Evolutionary conservation across 1,284 basidiomycete species (phyloP).

Genomic region (Golubevia sp.): DNA sequence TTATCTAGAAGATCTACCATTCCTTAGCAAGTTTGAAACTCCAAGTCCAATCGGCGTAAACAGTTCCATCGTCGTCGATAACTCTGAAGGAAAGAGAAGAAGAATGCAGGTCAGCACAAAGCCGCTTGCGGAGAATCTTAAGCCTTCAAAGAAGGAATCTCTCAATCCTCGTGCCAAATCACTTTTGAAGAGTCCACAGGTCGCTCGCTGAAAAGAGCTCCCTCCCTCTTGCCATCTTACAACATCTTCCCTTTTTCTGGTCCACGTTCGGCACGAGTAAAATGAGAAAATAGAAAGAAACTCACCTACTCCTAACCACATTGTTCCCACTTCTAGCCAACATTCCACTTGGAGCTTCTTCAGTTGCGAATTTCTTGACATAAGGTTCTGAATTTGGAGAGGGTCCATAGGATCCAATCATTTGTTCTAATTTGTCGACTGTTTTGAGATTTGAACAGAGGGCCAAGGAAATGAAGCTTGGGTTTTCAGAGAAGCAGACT

Average conservation of each 20-base stretch:
- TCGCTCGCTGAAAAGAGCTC: too few species aligned
- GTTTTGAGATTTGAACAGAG: constrained; percentile 4
- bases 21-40: constrained; percentile 83
- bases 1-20: constrained; percentile 66
- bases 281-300: too few species aligned
- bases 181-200: background rate
- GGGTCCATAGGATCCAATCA: constrained; percentile 87
- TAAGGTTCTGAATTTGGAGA: constrained; percentile 51
- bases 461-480: background rate
- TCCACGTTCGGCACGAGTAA: too few species aligned
- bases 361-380: constrained; percentile 51
- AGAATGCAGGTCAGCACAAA: too few species aligned
- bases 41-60: constrained; percentile 73
- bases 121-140: too few species aligned
- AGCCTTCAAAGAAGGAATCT: too few species aligned
- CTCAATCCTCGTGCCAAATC: too few species aligned
- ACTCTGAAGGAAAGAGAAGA: constrained; percentile 15
- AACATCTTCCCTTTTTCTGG: too few species aligned
- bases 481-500: background rate
- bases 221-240: too few species aligned
- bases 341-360: constrained; percentile 54
- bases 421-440: constrained; percentile 87
- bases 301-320: constrained; percentile 44
- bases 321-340: constrained; percentile 52
- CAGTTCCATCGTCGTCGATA: constrained; percentile 53